Base-by-base conservation (phyloP, 148 eudicot species). In the Rhododendron simsii region DNA sequence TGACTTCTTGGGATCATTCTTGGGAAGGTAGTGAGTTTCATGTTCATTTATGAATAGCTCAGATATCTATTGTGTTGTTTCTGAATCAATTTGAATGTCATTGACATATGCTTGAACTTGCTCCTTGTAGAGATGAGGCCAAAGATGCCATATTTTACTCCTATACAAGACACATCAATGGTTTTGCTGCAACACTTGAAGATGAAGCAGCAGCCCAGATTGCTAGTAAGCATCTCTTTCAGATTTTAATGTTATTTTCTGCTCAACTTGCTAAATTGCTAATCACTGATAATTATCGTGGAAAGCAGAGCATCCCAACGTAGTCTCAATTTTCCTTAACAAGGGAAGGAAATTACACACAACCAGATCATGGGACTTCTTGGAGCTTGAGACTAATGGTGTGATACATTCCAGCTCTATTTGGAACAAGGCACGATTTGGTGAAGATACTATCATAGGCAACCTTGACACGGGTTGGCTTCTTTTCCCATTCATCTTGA, bases 81-180 rank as follows among this genome's bases (percentile, higher is more conserved):
- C 28, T 48, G 23, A 45, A 77, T 75, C 67, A 73, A 57, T 15
- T 2, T 55, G 48, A 23, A 69, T 15, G 21, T 30, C n/a, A 35
- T 76, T 79, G 20, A 55, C 48, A 33, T 79, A 33, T 82, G 74
- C 26, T 65, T 84, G 81, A 45, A 80, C 57, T 81, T 77, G 13
- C 20, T 61, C 0, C 45, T 51, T 11, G 10, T 63, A 87, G 87
- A 9, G 85, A 89, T 26, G 71, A 87, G 85, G 98, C 98, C 9
- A 85, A 94, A 86, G 91, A 93, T 3, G 92, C 96, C 14, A 91
- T 95, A 37, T 92, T 94, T 81, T 94, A 95, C 86, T 96, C 99
- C 13, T 96, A 95, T 84, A 96, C 95, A 12, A 91, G 91, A 63
- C 95, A 95, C 88, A 96, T 96, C 86, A 96, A 96, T 87, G 99